phyloP scores from a whole-genome alignment of 768 basidiomycete species.

The Chalciporus chontae region DNA sequence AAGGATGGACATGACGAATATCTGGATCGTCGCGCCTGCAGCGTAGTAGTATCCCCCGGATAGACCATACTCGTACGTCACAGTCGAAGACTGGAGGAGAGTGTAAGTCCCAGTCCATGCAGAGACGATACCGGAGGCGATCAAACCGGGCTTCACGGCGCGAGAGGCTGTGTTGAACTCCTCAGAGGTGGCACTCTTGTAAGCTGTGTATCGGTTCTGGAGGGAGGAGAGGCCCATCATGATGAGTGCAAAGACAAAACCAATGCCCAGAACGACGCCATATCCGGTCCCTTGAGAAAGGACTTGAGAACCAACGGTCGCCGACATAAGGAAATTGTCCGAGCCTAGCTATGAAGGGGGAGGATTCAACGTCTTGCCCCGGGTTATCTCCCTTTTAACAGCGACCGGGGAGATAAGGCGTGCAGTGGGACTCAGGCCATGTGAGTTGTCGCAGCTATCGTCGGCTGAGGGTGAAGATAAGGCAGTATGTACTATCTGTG shows the following conservation, averaged over 20 bases:
- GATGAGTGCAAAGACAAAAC: constrained; percentile 26
- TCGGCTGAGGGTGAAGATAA: not conserved
- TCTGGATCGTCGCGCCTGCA: constrained; percentile 27
- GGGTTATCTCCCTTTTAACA: not conserved
- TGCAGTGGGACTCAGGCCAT: not conserved
- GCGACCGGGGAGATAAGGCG: constrained; percentile 5
- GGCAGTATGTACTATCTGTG: no score
- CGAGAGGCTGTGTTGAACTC: constrained; percentile 30
- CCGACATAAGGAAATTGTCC: constrained; percentile 3
- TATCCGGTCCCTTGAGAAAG: constrained; percentile 27
- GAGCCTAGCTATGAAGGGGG: not conserved
- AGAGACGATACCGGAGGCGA: constrained; percentile 22
- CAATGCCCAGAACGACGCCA: constrained; percentile 30
- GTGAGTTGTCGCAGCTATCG: not conserved
- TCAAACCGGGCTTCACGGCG: constrained; percentile 16
- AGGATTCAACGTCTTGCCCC: not conserved
- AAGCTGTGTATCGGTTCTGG: constrained; percentile 27
- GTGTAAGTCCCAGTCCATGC: constrained; percentile 33
- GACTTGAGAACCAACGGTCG: constrained; percentile 11
- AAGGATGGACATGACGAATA: constrained; percentile 24
- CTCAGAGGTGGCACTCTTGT: constrained; percentile 23
- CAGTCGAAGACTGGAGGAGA: constrained; percentile 28
- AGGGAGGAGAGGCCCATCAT: constrained; percentile 28
- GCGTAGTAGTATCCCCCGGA: constrained; percentile 28
- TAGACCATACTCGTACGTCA: constrained; percentile 29